These are phyloP conservation scores for Globisporangium orthogonon DNA, from an alignment of 352 stramenopile genomes.

Conservation along the genomic window DNA sequence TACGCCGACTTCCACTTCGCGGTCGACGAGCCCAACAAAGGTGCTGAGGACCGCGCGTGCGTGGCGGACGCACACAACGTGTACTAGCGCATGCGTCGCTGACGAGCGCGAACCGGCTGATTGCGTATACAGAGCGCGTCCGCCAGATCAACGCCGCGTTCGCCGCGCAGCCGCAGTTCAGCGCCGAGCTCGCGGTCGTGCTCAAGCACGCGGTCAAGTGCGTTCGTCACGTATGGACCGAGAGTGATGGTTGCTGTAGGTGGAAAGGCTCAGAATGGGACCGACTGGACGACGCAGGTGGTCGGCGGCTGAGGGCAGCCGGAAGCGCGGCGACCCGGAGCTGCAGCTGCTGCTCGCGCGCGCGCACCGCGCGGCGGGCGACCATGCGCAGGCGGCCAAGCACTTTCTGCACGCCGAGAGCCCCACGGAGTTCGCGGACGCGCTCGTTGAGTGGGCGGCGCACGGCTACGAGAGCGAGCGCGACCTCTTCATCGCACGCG, in stretches of 20 bases:
- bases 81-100: not conserved
- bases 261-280: too few relatives aligned
- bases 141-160: conserved; percentile 62
- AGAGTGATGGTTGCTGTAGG: too few relatives aligned
- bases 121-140: conserved; percentile 25
- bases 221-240: conserved; percentile 17
- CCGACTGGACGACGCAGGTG: conserved; percentile 22
- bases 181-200: conserved; percentile 53
- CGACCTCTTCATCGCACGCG: conserved; percentile 72
- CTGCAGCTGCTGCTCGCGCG: conserved; percentile 62
- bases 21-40: conserved; percentile 70
- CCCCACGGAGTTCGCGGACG: conserved; percentile 53
- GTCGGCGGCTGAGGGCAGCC: conserved; percentile 57
- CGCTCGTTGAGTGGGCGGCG: conserved; percentile 72
- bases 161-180: conserved; percentile 56
- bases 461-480: conserved; percentile 74
- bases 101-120: not conserved
- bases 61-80: not conserved
- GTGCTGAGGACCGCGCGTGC: conserved; percentile 6
- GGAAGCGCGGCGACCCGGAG: conserved; percentile 71
- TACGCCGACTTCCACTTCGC: conserved; percentile 62
- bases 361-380: conserved; percentile 40
- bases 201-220: conserved; percentile 82
- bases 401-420: conserved; percentile 78
- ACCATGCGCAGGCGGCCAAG: conserved; percentile 64